Percentiles rank a stretch among this genome's conserved stretches.
Evolutionary conservation across 2,329 filamentous ascomycete genomes (phyloP).

Genomic region (Cercospora berteroae): DNA sequence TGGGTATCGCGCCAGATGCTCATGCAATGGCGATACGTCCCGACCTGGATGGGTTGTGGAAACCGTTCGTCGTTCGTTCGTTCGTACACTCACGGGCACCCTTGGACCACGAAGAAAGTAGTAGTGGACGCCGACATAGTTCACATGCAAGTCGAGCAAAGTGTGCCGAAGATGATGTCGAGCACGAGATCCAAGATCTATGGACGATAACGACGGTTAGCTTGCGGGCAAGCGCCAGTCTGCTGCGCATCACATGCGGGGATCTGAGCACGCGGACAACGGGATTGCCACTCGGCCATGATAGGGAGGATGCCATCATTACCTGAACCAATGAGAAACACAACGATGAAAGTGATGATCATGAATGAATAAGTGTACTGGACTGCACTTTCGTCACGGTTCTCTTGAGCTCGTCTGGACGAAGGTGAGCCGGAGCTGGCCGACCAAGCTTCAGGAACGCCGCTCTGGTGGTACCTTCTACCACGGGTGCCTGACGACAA

Average conservation of each 20-base stretch:
- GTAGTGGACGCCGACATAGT: neutral
- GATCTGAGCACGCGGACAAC: constrained; percentile 3
- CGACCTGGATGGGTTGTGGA: neutral
- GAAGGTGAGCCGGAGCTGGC: neutral
- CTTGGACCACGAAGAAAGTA: neutral
- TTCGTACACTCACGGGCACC: neutral
- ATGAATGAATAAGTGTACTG: neutral
- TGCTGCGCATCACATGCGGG: constrained; percentile 1
- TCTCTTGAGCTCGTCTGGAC: neutral
- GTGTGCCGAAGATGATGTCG: neutral
- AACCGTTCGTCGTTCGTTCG: neutral
- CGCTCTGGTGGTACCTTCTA: neutral
- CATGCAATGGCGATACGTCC: neutral
- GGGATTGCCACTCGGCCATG: constrained; percentile 1
- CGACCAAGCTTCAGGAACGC: neutral
- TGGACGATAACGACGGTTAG: neutral
- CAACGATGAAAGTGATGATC: neutral
- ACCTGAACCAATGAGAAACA: neutral
- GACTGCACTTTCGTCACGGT: neutral
- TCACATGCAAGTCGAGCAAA: neutral
- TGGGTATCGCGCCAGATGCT: neutral
- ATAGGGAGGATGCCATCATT: neutral
- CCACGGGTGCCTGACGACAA: neutral
- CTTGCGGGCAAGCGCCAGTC: constrained; percentile 1
- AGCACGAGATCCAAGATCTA: neutral